Conservation (phyloP, 2,329 filamentous ascomycete genomes). For the Alternaria alternata region DNA sequence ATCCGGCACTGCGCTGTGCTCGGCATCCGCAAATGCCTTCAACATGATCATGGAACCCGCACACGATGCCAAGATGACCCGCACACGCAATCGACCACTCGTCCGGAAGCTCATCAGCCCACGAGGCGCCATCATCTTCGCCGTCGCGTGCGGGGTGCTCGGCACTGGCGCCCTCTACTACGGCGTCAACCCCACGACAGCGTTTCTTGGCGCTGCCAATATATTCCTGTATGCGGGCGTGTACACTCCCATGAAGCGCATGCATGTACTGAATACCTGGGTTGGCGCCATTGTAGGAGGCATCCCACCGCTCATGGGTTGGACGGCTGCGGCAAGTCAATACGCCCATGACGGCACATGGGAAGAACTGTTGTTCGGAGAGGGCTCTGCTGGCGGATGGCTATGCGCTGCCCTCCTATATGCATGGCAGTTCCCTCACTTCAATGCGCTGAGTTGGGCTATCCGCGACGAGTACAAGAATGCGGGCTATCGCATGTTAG, state of each 20-base stretch:
- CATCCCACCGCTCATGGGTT: constrained; percentile 96
- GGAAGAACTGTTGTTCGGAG: constrained; percentile 78
- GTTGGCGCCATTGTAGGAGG: constrained; percentile 90
- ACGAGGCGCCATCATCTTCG: constrained; percentile 78
- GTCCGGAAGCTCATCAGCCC: constrained; percentile 80
- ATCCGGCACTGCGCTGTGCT: constrained; percentile 84
- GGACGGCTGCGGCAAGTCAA: constrained; percentile 93
- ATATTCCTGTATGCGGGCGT: constrained; percentile 89
- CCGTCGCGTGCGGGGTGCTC: constrained; percentile 71
- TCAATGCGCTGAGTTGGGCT: constrained; percentile 89
- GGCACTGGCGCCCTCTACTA: constrained; percentile 81
- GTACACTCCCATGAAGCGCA: constrained; percentile 91
- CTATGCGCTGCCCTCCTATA: constrained; percentile 84
- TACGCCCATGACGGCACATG: constrained; percentile 71
- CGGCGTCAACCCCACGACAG: constrained; percentile 93
- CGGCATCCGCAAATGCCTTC: constrained; percentile 89
- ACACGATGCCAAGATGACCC: constrained; percentile 90
- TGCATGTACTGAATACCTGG: constrained; percentile 92
- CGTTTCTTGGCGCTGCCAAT: constrained; percentile 83
- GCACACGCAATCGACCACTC: constrained; percentile 89
- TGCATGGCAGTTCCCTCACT: constrained; percentile 98
- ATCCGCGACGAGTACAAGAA: constrained; percentile 88
- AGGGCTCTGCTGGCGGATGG: constrained; percentile 81
- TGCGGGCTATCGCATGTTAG: constrained; percentile 75
- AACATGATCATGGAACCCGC: constrained; percentile 97